Base-by-base conservation (phyloP, 306 rosid species). In the Citrullus mucosospermus region DNA sequence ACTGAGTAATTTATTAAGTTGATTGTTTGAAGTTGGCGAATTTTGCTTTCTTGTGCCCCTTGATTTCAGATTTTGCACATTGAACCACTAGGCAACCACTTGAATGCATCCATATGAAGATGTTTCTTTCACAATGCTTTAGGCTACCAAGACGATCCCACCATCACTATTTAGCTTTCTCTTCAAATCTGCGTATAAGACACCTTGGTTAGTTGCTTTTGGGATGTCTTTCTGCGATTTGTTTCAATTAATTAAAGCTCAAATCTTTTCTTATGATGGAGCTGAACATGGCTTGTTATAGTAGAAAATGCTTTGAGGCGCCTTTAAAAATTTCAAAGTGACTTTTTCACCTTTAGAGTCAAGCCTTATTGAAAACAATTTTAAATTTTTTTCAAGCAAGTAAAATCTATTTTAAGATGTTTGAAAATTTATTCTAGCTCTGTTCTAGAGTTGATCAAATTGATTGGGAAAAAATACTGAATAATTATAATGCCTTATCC, bases 21-120 rank as follows among this genome's bases (percentile, higher is more conserved):
- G 43, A 28, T 51, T 25, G 43, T 50, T 46, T 15, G 60, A 50
- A 30, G 25, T 50, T 50, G 77, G 60, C 60, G 6, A 58, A 16
- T 28, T 15, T 50, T 73, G 77, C 77, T 73, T 51, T 73, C 60
- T 51, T 16, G 61, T 73, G 61, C 77, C 77, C 30, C 44, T 59
- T 73, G 77, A 50, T 73, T 48, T 51, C 20, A 28, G 61, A 73
- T 51, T 48, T 28, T 50, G 43, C 14, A 50, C 60, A 72, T 72
- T 48, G 22, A 48, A 46, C 77, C 57, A 71, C 41, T 71, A 54
- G 77, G 9, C 60, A 48, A 30, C 30, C 60, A 73, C 43, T 73
- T 73, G 77, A 73, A 43, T 73, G 61, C 44, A 16, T 73, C 60
- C 61, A 51, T 51, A 73, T 28, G 9, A 50, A 17, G 61, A 73